Base-by-base conservation (phyloP, 1,284 basidiomycete genomes). In the Austroboletus niveus region DNA sequence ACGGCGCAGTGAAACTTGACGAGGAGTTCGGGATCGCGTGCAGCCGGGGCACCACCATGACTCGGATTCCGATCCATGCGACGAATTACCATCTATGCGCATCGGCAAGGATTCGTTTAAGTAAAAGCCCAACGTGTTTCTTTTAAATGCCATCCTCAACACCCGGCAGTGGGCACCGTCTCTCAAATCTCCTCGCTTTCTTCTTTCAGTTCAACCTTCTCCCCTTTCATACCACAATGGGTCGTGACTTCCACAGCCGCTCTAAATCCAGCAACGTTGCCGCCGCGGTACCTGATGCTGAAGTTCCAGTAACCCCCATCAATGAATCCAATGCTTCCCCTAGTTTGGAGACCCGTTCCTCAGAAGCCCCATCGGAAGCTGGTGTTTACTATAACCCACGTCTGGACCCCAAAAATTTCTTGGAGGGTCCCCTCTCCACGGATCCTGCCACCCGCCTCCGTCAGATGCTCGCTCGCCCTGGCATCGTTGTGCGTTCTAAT, bases 381-480 rank as follows among this genome's bases (percentile, higher is more conserved):
- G 57, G 45, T 1, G 54, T 41, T 1, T 63, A 68, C 51, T 66
- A 64, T 15, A 61, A 55, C 47, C 48, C 83, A 34, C 82, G 82
- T 40, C 65, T 84, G 24, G 83, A 87, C 68, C 82, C 85, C 38
- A 78, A 78, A 62, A 87, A 87, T 66, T 88, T 75, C 69, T 69
- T 87, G 40, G 78, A 86, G 17, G 86, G 85, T 5, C 79, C 84
- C 11, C 69, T 88, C 4, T 88, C 87, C 3, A 66, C 69, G 53
- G 84, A 87, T 61, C 77, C 87, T n/a, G 75, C 84, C 9, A 89
- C 87, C 3, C 81, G 87, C 40, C 77, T 89, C 46, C 79, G 87
- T 42, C 87, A 89, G 63, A 77, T 89, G 81, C 80, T 89, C 24
- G 85, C 85, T 8, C 75, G 86, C 41, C 86, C 86, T 8, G 87